Conservation (phyloP, 345 rosid genomes). For the Salix caprea region DNA sequence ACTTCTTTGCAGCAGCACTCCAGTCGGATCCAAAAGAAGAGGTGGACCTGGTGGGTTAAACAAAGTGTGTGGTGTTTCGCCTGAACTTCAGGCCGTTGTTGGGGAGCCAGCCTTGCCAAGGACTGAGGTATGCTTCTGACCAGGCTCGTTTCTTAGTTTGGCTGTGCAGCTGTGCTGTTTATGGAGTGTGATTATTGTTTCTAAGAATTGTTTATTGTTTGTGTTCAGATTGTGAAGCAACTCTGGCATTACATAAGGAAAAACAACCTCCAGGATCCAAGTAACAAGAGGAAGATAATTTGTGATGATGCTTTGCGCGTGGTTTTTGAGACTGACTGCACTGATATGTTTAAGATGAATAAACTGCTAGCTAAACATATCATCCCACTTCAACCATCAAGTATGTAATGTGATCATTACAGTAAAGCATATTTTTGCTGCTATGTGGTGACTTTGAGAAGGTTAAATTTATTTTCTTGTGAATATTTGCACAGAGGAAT, state of each 20-base stretch:
- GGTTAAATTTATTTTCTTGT: no score
- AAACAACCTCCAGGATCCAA: slow-evolving; percentile 94
- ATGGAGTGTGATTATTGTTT: not conserved
- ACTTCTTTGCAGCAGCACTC: slow-evolving; percentile 46
- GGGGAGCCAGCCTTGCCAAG: slow-evolving; percentile 96
- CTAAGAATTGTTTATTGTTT: slow-evolving; percentile 13
- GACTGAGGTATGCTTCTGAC: slow-evolving; percentile 57
- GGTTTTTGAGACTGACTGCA: slow-evolving; percentile 93
- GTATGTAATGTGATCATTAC: slow-evolving; percentile 36
- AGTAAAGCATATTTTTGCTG: not conserved
- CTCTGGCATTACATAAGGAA: slow-evolving; percentile 97
- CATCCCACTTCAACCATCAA: slow-evolving; percentile 71
- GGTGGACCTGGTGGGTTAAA: slow-evolving; percentile 95
- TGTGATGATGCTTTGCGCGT: slow-evolving; percentile 87
- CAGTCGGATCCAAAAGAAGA: slow-evolving; percentile 73
- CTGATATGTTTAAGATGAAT: slow-evolving; percentile 99
- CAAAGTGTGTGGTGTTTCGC: slow-evolving; percentile 94
- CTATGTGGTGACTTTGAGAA: slow-evolving; percentile 1
- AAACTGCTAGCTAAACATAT: slow-evolving; percentile 92
- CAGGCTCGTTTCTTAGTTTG: not conserved
- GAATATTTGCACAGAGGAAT: slow-evolving; percentile 54
- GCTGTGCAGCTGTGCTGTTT: not conserved
- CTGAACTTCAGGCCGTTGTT: slow-evolving; percentile 82
- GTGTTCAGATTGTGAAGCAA: slow-evolving; percentile 81
- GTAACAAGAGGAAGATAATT: slow-evolving; percentile 94